Percentiles rank a stretch among this genome's conserved stretches.
These are phyloP conservation scores for Orbilia oligospora DNA, from an alignment of 2,329 filamentous ascomycete species.

Conservation along the genomic window DNA sequence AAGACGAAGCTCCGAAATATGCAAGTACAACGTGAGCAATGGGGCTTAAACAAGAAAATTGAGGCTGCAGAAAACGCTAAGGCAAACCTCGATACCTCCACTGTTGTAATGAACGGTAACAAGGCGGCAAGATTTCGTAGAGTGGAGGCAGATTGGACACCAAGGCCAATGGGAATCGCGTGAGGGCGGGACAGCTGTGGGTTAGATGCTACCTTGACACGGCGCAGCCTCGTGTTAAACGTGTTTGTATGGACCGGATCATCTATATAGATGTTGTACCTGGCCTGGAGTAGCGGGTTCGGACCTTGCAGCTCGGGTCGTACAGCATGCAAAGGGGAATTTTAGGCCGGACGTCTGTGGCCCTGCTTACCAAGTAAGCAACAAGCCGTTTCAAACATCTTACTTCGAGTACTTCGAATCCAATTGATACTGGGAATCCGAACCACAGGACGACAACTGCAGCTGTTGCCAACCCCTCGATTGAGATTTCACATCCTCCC, in stretches of 20 bases:
- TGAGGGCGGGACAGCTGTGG: slow-evolving; percentile 48
- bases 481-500: background rate
- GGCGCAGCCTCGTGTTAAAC: slow-evolving; percentile 33
- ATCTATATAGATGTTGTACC: slow-evolving; percentile 21
- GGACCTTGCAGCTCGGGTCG: slow-evolving; percentile 58
- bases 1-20: slow-evolving; percentile 51
- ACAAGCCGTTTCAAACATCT: slow-evolving; percentile 59
- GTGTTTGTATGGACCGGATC: slow-evolving; percentile 7
- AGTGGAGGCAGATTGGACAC: slow-evolving; percentile 61
- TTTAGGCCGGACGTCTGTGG: background rate
- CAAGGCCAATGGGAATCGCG: slow-evolving; percentile 63
- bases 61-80: slow-evolving; percentile 21
- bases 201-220: slow-evolving; percentile 1
- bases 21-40: slow-evolving; percentile 52
- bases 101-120: slow-evolving; percentile 10
- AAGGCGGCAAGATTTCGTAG: slow-evolving; percentile 62
- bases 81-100: slow-evolving; percentile 16
- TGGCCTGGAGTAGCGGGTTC: slow-evolving; percentile 7
- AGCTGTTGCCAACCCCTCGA: background rate
- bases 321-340: slow-evolving; percentile 39
- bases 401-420: background rate
- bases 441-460: background rate
- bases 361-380: slow-evolving; percentile 11
- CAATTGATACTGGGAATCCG: background rate
- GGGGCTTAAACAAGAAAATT: slow-evolving; percentile 19